Evolutionary conservation across 2,329 filamentous ascomycete species (phyloP).

Genomic region (Clarireedia paspali): DNA sequence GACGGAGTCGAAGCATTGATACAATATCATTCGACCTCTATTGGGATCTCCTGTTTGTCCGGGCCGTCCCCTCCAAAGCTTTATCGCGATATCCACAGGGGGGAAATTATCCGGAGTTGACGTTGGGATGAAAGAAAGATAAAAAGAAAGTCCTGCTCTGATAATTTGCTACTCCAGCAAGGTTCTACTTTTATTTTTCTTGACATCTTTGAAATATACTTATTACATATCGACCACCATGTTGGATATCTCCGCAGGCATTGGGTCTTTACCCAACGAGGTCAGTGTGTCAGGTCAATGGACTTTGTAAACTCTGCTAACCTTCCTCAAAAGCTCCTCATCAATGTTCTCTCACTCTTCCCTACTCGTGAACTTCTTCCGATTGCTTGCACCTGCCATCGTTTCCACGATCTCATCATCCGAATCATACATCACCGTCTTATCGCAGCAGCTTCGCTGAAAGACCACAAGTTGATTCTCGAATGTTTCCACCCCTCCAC

Average conservation of each 20-base stretch:
- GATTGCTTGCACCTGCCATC: conserved; percentile 50
- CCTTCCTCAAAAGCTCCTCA: conserved; percentile 37
- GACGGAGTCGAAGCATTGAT: no score
- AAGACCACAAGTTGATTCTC: conserved; percentile 60
- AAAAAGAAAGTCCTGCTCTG: neutral
- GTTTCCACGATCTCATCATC: conserved; percentile 54
- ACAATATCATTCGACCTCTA: no score
- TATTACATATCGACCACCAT: conserved; percentile 5
- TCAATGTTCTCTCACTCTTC: conserved; percentile 41
- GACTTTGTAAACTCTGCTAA: neutral
- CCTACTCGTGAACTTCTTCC: conserved; percentile 45
- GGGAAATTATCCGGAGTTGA: no score
- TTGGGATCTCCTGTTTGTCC: no score
- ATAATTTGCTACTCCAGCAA: neutral
- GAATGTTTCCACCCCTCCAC: conserved; percentile 71
- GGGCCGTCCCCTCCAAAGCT: no score
- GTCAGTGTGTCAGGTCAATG: conserved; percentile 8
- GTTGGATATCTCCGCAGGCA: conserved; percentile 11
- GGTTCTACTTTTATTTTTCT: conserved; percentile 14
- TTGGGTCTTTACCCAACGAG: conserved; percentile 21
- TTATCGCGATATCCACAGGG: no score
- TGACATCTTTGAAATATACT: neutral
- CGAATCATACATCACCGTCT: conserved; percentile 59
- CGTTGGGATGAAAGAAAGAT: neutral
- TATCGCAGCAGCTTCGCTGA: conserved; percentile 46